Base-by-base conservation (phyloP, 2,329 filamentous ascomycete genomes). In the Aspergillus ustus region DNA sequence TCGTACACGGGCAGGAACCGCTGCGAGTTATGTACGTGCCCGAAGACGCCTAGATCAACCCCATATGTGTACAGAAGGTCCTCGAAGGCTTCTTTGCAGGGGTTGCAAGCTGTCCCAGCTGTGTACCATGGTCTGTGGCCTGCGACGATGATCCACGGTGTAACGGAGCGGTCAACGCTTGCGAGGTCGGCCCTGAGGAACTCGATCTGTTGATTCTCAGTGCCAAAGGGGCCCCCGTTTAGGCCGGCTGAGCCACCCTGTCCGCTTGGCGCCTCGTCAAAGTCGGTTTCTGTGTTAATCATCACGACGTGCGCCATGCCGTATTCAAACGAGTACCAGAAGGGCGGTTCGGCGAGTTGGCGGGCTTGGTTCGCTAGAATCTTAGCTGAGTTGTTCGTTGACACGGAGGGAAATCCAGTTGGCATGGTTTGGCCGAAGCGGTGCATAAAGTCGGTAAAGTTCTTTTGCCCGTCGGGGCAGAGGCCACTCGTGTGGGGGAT, bases 281-380 rank as follows among this genome's bases (percentile, higher is more conserved):
- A 85, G 72, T 87, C 84, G 2, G 84, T 87, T 66, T 86, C 84
- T 0, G 84, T 86, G 74, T 87, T 75, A 62, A 86, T 78, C 82
- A 84, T 83, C 40, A 81, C 74, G 57, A 84, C 71, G 69, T 87
- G 84, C 0, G 76, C 78, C 81, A 85, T 83, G 62, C 84, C 84
- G 70, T 87, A 85, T 62, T 87, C 84, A 68, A 86, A 87, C 0
- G 82, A 84, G 74, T 85, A 87, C 84, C 84, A 87, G 67, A 86
- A 85, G 0, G 83, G 82, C 17, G 84, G 82, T n/a, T 82, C 78
- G 4, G 83, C 75, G 8, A 84, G 75, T 44, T 69, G 25, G 22
- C 70, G 66, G 1, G 84, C 84, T 66, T 78, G 79, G 62, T 80
- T 78, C 49, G 84, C 83, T 25, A 72, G 74, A 3, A 78, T 63